These are phyloP conservation scores for Boletus mariae DNA, from an alignment of 1,284 basidiomycete species.

Conservation along the genomic window DNA sequence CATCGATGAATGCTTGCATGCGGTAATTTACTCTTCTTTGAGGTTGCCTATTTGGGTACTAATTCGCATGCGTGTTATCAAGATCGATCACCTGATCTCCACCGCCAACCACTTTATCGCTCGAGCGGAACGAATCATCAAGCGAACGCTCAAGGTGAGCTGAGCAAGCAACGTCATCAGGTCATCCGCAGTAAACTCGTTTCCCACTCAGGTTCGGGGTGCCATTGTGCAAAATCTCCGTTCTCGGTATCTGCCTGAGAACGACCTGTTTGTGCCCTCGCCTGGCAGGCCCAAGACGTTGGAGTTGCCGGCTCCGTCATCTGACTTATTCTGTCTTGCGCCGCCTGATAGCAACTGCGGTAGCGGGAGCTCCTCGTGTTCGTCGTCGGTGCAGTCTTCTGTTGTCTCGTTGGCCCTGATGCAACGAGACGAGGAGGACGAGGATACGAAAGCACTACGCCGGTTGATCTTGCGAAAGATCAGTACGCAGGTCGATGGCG, in stretches of 20 bases:
- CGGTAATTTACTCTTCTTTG: constrained; percentile 20
- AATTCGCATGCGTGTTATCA: constrained; percentile 5
- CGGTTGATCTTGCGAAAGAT: constrained; percentile 61
- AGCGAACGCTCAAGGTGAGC: constrained; percentile 50
- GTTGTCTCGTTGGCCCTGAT: constrained; percentile 36
- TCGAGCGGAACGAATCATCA: constrained; percentile 49
- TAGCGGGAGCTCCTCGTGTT: constrained; percentile 34
- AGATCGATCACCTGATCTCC: constrained; percentile 54
- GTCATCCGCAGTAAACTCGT: constrained; percentile 5
- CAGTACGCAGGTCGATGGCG: constrained; percentile 50
- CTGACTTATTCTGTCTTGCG: constrained; percentile 36
- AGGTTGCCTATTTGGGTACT: constrained; percentile 14
- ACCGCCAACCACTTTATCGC: constrained; percentile 49
- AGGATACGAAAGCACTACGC: constrained; percentile 56
- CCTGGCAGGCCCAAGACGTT: constrained; percentile 4
- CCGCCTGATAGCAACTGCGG: constrained; percentile 27
- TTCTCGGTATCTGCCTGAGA: constrained; percentile 23
- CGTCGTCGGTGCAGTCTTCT: constrained; percentile 40
- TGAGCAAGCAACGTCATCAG: background rate
- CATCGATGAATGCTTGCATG: constrained; percentile 41
- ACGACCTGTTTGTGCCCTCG: constrained; percentile 22
- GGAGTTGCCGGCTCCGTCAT: constrained; percentile 37
- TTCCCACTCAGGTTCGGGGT: constrained; percentile 20
- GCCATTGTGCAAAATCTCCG: constrained; percentile 29
- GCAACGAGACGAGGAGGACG: constrained; percentile 46